Base-by-base conservation (phyloP, 2,329 filamentous ascomycete genomes). In the Penicillium decumbens region DNA sequence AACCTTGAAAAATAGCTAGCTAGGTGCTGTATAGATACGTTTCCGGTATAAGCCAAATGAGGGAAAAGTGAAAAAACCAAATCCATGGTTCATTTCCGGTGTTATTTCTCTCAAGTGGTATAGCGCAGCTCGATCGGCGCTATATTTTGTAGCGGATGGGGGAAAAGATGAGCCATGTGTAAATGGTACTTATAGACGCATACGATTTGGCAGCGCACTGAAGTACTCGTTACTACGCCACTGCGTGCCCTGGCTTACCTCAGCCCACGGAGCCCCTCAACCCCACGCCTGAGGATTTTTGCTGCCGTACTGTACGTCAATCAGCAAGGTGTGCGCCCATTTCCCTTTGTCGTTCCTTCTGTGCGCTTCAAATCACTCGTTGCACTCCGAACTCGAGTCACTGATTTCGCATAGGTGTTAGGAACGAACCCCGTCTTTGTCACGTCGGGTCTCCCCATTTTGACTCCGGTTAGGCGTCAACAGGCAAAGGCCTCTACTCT, bases 261-360 rank as follows among this genome's bases (percentile, higher is more conserved):
- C 64, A 66, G 61, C 64, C 47, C 46, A 55, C 54, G 50, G 49
- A 60, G 53, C 55, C 51, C 57, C 53, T 51, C 60, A 55, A 60
- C 65, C 62, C 65, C 65, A 67, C 64, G 61, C 64, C 64, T 64
- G 62, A 64, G 60, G 63, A 67, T 65, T 61, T 65, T 68, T 67
- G 59, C 60, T 64, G 63, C 58, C 61, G 56, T 37, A 37, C 55
- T 65, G 54, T 49, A 57, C 55, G 55, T 51, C 50, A 57, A 53
- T 33, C 41, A 51, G 44, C 28, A 41, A 55, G 50, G 55, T 51
- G 35, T 39, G 50, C 33, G 10, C 25, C 40, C 15, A 40, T 27
- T 29, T 13, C n/a, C 13, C 20, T 38, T 30, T 29, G 24, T 43
- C 9, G 13, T 49, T n/a, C 13, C 28, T 35, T 27, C 27, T 39